Conservation (phyloP, 768 basidiomycete species). For the Suillus luteus region DNA sequence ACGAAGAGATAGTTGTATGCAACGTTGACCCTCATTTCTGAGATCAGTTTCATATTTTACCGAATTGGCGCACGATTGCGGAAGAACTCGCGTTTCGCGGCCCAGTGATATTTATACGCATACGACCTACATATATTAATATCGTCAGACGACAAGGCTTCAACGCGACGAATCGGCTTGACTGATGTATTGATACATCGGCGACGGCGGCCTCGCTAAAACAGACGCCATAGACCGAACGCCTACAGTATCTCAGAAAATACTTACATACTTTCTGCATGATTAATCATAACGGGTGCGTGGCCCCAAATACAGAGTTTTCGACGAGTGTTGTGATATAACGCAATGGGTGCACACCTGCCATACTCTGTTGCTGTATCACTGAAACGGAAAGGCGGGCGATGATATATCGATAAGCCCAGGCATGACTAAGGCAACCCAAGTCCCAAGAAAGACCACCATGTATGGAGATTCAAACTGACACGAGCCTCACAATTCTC, state of each 20-base stretch:
- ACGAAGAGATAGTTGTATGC: not conserved
- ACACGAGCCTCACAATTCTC: not conserved
- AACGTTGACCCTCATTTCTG: not conserved
- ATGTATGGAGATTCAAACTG: not conserved
- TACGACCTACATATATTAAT: not conserved
- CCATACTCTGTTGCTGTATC: not conserved
- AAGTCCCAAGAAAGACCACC: not conserved
- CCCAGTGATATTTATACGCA: conserved; percentile 16
- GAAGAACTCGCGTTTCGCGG: conserved; percentile 45
- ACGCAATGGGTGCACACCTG: not conserved
- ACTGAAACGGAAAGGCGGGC: not conserved
- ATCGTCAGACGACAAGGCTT: not conserved
- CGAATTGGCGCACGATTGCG: conserved; percentile 47
- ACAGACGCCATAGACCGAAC: not conserved
- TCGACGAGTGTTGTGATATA: not conserved
- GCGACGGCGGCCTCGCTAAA: not conserved
- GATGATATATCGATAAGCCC: not conserved
- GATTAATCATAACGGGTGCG: not conserved
- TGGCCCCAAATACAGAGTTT: not conserved
- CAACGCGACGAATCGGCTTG: not conserved
- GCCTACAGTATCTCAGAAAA: too few relatives aligned
- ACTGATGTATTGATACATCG: not conserved
- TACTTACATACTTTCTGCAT: too few relatives aligned
- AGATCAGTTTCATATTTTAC: conserved; percentile 49
- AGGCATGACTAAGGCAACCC: not conserved